These are phyloP conservation scores for Aspergillus intermedius DNA, from an alignment of 2,329 filamentous ascomycete genomes.

Conservation along the genomic window DNA sequence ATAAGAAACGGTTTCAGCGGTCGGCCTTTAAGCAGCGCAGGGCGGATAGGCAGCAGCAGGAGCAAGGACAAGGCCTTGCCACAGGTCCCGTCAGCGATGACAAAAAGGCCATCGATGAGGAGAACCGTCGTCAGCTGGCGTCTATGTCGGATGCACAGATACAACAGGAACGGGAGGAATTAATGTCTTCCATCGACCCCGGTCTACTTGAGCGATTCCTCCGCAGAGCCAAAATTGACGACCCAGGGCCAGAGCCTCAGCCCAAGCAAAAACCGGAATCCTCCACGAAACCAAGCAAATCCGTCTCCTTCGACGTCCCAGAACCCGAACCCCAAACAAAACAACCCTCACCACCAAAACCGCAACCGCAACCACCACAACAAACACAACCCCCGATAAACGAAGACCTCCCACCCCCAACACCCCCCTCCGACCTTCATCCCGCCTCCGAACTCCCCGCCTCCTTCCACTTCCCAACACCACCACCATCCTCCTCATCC, in stretches of 20 bases:
- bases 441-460: constrained; percentile 34
- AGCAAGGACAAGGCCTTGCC: constrained; percentile 2
- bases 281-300: constrained; percentile 20
- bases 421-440: constrained; percentile 32
- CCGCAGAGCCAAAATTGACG: constrained; percentile 67
- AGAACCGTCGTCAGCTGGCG: constrained; percentile 68
- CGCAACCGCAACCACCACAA: constrained; percentile 5
- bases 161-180: constrained; percentile 67
- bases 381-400: constrained; percentile 8
- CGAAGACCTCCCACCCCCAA: constrained; percentile 31
- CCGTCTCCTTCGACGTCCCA: constrained; percentile 23
- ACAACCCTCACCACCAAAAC: constrained; percentile 5
- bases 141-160: constrained; percentile 80
- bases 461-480: constrained; percentile 40
- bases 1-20: constrained; percentile 65
- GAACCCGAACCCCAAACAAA: constrained; percentile 4
- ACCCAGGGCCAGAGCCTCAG: constrained; percentile 25
- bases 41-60: constrained; percentile 7
- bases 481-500: constrained; percentile 27
- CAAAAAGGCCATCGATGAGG: constrained; percentile 66
- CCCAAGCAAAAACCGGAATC: constrained; percentile 2
- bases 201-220: constrained; percentile 70
- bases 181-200: constrained; percentile 72
- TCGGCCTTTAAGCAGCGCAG: constrained; percentile 76
- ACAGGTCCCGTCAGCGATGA: constrained; percentile 44